Evolutionary conservation across 495 filamentous ascomycete genomes (phyloP), one percentile per base, ranked within the genome.

Genomic region (Aspergillus affinis): DNA sequence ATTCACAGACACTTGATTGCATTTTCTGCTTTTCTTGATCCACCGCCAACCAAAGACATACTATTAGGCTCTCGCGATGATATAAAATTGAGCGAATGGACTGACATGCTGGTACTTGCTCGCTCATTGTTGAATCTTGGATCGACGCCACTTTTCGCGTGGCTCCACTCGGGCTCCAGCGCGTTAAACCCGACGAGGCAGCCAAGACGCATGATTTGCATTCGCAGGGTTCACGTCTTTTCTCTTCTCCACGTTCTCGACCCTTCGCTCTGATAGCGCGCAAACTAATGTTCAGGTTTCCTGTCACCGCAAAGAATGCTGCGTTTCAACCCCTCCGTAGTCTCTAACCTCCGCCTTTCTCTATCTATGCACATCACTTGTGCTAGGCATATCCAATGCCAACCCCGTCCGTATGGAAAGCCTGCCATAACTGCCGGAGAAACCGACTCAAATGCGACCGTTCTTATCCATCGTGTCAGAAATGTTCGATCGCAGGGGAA

Each of bases 361-460:
- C 30, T 12, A 12, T 8, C 30, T 32, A 32, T 32, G 30, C 7
- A 7, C 7, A 12, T 32, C 30, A 32, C 30, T 12, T 1, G 7
- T 32, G 30, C 30, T 3, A 8, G 30, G 30, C 20, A 13, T 23
- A 8, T 13, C n/a, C 49, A 51, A 21, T 20, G 23, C 21, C 23
- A 51, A 15, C 4, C 12, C 21, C 15, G 27, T 27, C 49, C 5
- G 6, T 0, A 18, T 51, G 2, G 20, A 60, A 60, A 32, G n/a
- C 58, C 19, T 60, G 58, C 44, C 58, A 60, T 36, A 60, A 60
- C 19, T 60, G 58, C 41, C 58, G 58, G 6, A 47, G 58, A 36
- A 41, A 55, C 13, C 54, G 60, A 20, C 41, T 54, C 7, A 58
- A 48, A 46, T 77, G 64, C 60, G 60, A 62, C 20, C 51, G 55